Base-by-base conservation (phyloP, 495 filamentous ascomycete genomes). In the Penicillium bialowiezense region DNA sequence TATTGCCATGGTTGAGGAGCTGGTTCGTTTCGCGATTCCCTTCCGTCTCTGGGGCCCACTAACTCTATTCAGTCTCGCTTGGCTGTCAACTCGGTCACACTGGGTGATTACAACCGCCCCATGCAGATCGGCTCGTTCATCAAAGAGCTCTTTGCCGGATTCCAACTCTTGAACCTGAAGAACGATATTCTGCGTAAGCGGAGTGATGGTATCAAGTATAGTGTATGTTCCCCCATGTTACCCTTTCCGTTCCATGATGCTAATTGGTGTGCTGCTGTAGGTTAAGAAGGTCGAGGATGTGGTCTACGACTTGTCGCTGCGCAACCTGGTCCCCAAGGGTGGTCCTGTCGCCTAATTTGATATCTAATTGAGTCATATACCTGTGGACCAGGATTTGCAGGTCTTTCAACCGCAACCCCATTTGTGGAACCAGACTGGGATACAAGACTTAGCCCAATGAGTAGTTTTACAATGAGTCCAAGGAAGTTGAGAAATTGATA, bases 271-370 rank as follows among this genome's bases (percentile, higher is more conserved):
- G n/a, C 43, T 23, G 19, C 20, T 53, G 49, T 52, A 86, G 82
- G 76, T 89, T 38, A 97, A 97, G 77, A 96, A 96, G 71, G 89
- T 95, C 31, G 93, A 98, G 74, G 93, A 98, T 68, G 90, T 98
- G 17, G 91, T 95, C 14, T 98, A 98, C 59, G 93, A 98, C 63
- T 74, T 98, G 23, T 90, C 86, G 5, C 69, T 97, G 64, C 80
- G 92, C 44, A 91, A 92, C 57, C 66, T 97, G 51, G 76, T 95
- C 17, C 84, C 88, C 9, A 72, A 73, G 48, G 57, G 60, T 12
- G 44, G 52, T 19, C 21, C 49, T 7, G 41, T 52, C 19, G 61
- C 55, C 32, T 65, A 26, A n/a, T 9, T n/a, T 19, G 6, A 15
- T 8, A 31, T 17, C 6, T 3, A 37, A 10, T 37, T 7, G 1